Percentiles rank a stretch among this genome's conserved stretches.
Evolutionary conservation across 768 basidiomycete species (phyloP).

Genomic region (Boletus rubropictus): DNA sequence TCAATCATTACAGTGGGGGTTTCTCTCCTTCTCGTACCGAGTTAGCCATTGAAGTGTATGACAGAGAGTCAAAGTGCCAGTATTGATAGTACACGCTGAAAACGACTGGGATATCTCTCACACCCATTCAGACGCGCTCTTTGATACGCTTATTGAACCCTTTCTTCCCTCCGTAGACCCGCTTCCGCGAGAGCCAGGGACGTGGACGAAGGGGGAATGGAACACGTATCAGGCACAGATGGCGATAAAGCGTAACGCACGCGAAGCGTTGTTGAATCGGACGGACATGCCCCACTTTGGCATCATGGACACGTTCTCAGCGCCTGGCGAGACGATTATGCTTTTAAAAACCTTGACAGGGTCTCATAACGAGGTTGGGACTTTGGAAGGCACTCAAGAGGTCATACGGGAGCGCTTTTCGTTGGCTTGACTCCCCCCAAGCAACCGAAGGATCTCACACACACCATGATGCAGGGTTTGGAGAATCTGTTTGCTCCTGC

Average conservation of each 20-base stretch:
- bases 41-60: neutral
- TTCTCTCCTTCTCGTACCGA: neutral
- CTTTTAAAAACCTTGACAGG: slow-evolving; percentile 56
- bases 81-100: slow-evolving; percentile 68
- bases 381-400: slow-evolving; percentile 67
- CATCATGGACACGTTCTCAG: slow-evolving; percentile 47
- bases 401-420: slow-evolving; percentile 35
- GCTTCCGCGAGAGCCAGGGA: slow-evolving; percentile 28
- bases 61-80: slow-evolving; percentile 61
- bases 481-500: neutral
- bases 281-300: slow-evolving; percentile 46
- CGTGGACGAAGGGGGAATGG: slow-evolving; percentile 41
- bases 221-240: slow-evolving; percentile 35
- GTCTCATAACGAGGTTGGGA: slow-evolving; percentile 51
- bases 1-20: slow-evolving; percentile 51
- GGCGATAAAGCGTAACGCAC: slow-evolving; percentile 35
- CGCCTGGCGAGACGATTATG: slow-evolving; percentile 43
- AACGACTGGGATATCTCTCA: slow-evolving; percentile 73
- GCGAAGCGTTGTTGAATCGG: slow-evolving; percentile 41
- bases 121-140: slow-evolving; percentile 62
- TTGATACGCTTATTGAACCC: slow-evolving; percentile 60
- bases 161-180: slow-evolving; percentile 48
- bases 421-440: slow-evolving; percentile 6
- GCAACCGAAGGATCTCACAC: neutral
- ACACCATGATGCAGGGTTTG: neutral